Percentiles rank a stretch among this genome's conserved stretches.
Evolutionary conservation across 441 rosid genomes (phyloP).

Genomic region (Gossypium gossypioides): DNA sequence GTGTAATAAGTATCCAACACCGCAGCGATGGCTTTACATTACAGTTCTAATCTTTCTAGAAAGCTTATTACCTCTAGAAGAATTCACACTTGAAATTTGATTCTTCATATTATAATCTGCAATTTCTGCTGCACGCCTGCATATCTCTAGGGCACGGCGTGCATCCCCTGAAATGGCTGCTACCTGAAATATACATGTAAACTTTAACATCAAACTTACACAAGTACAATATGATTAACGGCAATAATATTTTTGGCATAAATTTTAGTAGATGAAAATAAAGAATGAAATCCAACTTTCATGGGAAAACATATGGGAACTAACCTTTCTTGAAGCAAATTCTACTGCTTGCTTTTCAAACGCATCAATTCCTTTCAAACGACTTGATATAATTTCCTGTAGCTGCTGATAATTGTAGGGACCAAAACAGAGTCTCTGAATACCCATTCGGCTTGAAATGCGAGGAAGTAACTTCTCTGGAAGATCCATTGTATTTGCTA

Average conservation of each 20-base stretch:
- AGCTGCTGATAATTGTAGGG: conserved; percentile 88
- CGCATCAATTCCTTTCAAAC: conserved; percentile 68
- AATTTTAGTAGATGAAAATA: not conserved
- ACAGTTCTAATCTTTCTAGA: not conserved
- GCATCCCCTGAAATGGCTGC: conserved; percentile 99
- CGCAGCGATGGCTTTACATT: not conserved
- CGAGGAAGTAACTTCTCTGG: conserved; percentile 98
- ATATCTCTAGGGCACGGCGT: conserved; percentile 89
- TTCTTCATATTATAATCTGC: conserved; percentile 60
- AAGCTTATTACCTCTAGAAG: conserved; percentile 31
- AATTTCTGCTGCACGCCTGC: conserved; percentile 93
- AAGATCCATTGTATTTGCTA: conserved; percentile 98
- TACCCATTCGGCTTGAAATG: conserved; percentile 92
- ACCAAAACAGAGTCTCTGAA: conserved; percentile 91
- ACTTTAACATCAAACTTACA: conserved; percentile 12
- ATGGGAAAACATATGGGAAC: conserved; percentile 6
- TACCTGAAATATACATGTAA: conserved; percentile 31
- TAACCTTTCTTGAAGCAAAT: conserved; percentile 88
- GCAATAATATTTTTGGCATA: not conserved
- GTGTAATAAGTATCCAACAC: not conserved
- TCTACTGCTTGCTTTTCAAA: conserved; percentile 92
- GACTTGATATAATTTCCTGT: conserved; percentile 80
- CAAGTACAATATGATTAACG: not conserved
- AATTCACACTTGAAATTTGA: conserved; percentile 11
- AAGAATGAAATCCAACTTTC: conserved; percentile 1